Conservation (phyloP, 140 eudicot genomes). For the Bidens hawaiensis region DNA sequence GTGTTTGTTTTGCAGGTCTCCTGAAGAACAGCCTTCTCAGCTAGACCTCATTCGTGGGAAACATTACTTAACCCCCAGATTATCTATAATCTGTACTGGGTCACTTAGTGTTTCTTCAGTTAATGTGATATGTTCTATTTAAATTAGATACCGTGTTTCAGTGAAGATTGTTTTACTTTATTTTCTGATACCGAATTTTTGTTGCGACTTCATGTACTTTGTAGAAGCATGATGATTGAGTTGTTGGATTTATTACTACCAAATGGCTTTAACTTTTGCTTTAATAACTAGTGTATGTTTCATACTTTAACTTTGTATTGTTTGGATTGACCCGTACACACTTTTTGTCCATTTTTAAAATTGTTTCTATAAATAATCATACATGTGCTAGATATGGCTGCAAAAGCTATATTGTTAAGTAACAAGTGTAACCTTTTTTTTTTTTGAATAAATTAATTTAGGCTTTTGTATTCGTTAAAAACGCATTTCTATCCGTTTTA, state of each 20-base stretch:
- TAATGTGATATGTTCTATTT: not conserved
- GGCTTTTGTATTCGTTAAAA: not conserved
- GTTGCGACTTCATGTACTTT: not conserved
- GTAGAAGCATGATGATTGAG: slow-evolving; percentile 66
- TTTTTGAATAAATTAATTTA: too few relatives aligned
- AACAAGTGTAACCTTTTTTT: too few relatives aligned
- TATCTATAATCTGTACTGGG: too few relatives aligned
- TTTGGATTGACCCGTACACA: not conserved
- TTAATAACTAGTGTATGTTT: not conserved
- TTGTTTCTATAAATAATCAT: not conserved
- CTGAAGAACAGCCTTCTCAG: too few relatives aligned
- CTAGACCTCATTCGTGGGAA: too few relatives aligned
- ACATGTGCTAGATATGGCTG: not conserved
- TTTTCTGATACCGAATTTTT: not conserved
- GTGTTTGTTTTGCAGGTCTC: too few relatives aligned
- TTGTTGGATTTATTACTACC: not conserved
- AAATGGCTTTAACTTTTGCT: not conserved
- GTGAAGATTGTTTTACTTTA: not conserved
- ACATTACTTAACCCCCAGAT: too few relatives aligned
- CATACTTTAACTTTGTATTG: not conserved
- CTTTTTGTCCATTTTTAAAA: not conserved
- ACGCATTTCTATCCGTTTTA: too few relatives aligned
- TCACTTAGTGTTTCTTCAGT: too few relatives aligned
- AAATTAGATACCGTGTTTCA: not conserved
- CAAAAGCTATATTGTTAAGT: not conserved